A percentile compares a stretch with the other conserved stretches of the same genome.
These are phyloP conservation scores for Alnus glutinosa DNA, from an alignment of 306 rosid species.

Conservation along the genomic window DNA sequence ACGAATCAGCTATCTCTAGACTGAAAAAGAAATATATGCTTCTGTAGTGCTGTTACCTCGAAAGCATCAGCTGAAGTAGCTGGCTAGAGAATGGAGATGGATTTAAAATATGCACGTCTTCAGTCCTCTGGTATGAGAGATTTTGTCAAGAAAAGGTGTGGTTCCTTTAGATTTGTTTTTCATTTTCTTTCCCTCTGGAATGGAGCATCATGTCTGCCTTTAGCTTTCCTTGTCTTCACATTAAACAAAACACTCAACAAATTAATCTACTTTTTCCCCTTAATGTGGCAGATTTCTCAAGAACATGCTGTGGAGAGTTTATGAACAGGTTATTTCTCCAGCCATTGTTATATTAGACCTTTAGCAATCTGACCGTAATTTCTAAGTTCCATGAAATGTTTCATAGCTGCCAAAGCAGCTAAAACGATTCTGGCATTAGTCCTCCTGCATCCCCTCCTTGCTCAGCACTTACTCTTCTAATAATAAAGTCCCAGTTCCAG, in stretches of 20 bases:
- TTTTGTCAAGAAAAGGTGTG: conserved; percentile 39
- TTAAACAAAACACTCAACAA: background rate
- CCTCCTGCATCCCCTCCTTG: background rate
- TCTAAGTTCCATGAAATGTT: background rate
- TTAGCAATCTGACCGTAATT: background rate
- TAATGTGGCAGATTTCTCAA: conserved; percentile 34
- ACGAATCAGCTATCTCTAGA: conserved; percentile 16
- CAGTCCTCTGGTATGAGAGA: conserved; percentile 12
- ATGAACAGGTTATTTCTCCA: conserved; percentile 17
- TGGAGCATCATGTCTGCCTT: conserved; percentile 12
- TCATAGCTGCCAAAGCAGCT: background rate
- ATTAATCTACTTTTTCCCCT: background rate
- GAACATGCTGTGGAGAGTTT: conserved; percentile 21
- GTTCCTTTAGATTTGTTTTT: conserved; percentile 3
- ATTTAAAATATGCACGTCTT: conserved; percentile 32
- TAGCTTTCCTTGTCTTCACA: background rate
- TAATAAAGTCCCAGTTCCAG: background rate
- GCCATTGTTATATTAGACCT: background rate
- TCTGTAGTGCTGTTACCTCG: conserved; percentile 65
- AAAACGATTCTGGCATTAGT: background rate
- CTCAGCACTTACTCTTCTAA: background rate
- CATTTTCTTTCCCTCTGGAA: background rate
- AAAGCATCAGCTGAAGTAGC: conserved; percentile 39
- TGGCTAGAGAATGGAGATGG: conserved; percentile 11
- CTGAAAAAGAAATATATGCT: conserved; percentile 23